Evolutionary conservation across 352 stramenopile genomes (phyloP), one percentile per base, ranked within the genome.

Genomic region (Phytophthora sp.): DNA sequence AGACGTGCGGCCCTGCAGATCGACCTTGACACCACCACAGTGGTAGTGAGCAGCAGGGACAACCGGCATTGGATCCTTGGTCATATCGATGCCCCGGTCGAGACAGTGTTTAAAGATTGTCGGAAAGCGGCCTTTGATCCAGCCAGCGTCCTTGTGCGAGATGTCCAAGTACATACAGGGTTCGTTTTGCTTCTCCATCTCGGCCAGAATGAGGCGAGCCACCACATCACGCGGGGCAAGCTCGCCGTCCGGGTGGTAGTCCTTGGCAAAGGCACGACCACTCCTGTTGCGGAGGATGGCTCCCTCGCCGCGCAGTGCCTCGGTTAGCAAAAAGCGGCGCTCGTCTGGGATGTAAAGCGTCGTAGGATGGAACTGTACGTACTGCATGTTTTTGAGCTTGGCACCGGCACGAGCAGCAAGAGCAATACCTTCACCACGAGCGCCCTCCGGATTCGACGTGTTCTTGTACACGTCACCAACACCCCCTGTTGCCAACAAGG

Each of bases 331-430:
- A 63, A 98, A 99, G 33, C 93, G 86, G 33, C 88, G 77, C 71
- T 98, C 89, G 16, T 79, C 73, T 1, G 93, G 91, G 23, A 98
- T 86, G 71, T 85, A 97, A n/a, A 99, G 66, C 18, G 95, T 97
- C 7, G 95, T 99, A 7, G 95, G 95, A 73, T 99, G 95, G 66
- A 99, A 99, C 78, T 99, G 95, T 23, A 99, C 92, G 67, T 98
- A 99, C 77, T 99, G 93, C 89, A 98, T 94, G 69, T 98, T 93
- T 69, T 93, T 86, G 27, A 94, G 78, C 51, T 71, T 75, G 16
- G 85, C 84, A 18, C 79, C 89, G 9, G 80, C 87, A 42, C 94
- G 77, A 8, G 82, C 79, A 9, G 93, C 95, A 50, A 98, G 69
- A 0, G 78, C 86, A 20, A 93, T 74, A 11, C 88, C 88, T 23